phyloP scores from a whole-genome alignment of 2,329 filamentous ascomycete species.

The Alternaria atra region DNA sequence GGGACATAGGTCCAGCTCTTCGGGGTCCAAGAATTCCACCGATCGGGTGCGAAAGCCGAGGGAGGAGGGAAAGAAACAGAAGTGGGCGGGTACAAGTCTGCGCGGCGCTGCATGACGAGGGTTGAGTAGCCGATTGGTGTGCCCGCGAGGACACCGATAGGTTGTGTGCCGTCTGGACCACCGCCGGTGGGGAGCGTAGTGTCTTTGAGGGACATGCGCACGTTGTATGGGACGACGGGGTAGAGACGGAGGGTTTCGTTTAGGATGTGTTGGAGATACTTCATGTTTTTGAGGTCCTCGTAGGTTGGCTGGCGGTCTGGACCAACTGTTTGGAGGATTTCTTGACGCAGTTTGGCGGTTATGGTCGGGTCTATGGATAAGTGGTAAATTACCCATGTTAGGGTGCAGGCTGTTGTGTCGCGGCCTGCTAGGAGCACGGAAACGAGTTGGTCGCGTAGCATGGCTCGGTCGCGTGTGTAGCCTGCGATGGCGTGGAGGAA shows the following conservation, averaged over 20 bases:
- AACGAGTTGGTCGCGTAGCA: conserved; percentile 82
- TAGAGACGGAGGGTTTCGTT: conserved; percentile 57
- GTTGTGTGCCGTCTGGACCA: conserved; percentile 55
- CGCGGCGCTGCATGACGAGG: conserved; percentile 59
- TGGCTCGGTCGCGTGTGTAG: conserved; percentile 73
- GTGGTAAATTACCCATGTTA: conserved; percentile 86
- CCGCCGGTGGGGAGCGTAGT: conserved; percentile 61
- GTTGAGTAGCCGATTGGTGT: conserved; percentile 59
- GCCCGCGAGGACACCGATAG: conserved; percentile 55
- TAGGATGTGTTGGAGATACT: conserved; percentile 64
- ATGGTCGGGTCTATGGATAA: conserved; percentile 74
- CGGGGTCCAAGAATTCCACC: conserved; percentile 60
- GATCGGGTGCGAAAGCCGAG: conserved; percentile 57
- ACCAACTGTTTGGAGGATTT: conserved; percentile 76
- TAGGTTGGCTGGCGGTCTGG: conserved; percentile 70
- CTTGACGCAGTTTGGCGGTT: conserved; percentile 73
- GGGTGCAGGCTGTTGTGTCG: conserved; percentile 84
- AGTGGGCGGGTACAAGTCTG: conserved; percentile 58
- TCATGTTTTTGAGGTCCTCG: conserved; percentile 84
- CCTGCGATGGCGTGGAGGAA: conserved; percentile 86
- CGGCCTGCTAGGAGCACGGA: conserved; percentile 80
- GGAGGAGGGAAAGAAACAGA: conserved; percentile 53
- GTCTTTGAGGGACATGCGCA: conserved; percentile 57
- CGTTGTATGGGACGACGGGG: conserved; percentile 61
- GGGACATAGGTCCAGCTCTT: conserved; percentile 60